Conservation (phyloP, 2,329 filamentous ascomycete genomes). For the Colletotrichum lindemuthianum region DNA sequence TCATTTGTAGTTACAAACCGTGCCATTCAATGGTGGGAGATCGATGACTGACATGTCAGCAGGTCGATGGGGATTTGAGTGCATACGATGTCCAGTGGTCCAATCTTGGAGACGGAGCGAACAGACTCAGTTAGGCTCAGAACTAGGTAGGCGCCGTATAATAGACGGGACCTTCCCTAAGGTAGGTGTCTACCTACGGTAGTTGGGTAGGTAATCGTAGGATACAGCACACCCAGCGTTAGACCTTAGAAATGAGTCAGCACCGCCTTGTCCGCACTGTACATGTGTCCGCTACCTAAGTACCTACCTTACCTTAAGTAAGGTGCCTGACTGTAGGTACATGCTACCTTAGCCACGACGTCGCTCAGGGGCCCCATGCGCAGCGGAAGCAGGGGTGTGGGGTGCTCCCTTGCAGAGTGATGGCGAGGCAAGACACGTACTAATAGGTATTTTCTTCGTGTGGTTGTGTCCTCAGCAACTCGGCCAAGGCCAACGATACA, state of each 20-base stretch:
- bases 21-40: background rate
- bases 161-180: conserved; percentile 8
- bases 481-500: background rate
- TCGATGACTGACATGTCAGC: conserved; percentile 8
- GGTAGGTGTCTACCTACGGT: background rate
- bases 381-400: conserved; percentile 21
- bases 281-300: conserved; percentile 16
- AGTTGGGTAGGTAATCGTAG: too few species aligned
- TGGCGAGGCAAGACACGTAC: too few species aligned
- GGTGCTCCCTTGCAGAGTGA: conserved; percentile 9
- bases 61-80: conserved; percentile 1
- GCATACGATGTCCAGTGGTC: background rate
- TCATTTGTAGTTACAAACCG: too few species aligned
- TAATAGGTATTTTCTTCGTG: too few species aligned
- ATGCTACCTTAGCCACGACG: conserved; percentile 23
- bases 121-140: conserved; percentile 26
- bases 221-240: background rate
- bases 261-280: background rate
- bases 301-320: too few species aligned
- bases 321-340: too few species aligned
- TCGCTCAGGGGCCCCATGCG: conserved; percentile 27
- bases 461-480: too few species aligned
- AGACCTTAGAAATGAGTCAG: conserved; percentile 19
- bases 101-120: conserved; percentile 28
- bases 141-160: conserved; percentile 15